A percentile compares a stretch with the other conserved stretches of the same genome.
phyloP scores from a whole-genome alignment of 257 asterid genomes.

The Solanum chilense region DNA sequence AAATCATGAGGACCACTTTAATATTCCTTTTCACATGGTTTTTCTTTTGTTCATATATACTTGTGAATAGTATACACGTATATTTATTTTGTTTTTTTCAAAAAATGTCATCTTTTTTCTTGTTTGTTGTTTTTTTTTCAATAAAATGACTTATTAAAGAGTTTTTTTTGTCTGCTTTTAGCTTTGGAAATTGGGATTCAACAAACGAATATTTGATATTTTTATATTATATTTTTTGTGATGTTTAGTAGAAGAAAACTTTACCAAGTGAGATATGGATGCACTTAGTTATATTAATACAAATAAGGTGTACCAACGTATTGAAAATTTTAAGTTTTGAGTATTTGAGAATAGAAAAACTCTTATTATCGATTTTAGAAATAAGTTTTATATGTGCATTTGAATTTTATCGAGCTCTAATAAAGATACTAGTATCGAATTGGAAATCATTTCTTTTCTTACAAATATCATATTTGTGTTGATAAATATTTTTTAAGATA shows the following conservation, averaged over 20 bases:
- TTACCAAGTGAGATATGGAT: not conserved
- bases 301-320: not conserved
- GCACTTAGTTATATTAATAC: not conserved
- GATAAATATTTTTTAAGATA: too few relatives aligned
- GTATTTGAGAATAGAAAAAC: not conserved
- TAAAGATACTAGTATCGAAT: too few relatives aligned
- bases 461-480: not conserved
- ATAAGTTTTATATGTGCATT: accelerated
- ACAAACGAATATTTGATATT: not conserved
- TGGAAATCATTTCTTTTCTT: too few relatives aligned
- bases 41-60: not conserved
- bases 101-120: not conserved
- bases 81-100: not conserved
- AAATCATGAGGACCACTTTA: not conserved
- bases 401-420: not conserved
- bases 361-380: accelerated
- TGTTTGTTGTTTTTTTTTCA: not conserved
- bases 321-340: not conserved
- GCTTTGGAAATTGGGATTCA: not conserved
- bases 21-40: not conserved
- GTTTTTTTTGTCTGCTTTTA: not conserved
- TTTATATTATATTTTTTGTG: not conserved
- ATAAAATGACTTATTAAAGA: not conserved
- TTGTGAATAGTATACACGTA: not conserved
- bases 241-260: not conserved